Conservation (phyloP, 2,329 filamentous ascomycete genomes). For the Plenodomus biglobosus region DNA sequence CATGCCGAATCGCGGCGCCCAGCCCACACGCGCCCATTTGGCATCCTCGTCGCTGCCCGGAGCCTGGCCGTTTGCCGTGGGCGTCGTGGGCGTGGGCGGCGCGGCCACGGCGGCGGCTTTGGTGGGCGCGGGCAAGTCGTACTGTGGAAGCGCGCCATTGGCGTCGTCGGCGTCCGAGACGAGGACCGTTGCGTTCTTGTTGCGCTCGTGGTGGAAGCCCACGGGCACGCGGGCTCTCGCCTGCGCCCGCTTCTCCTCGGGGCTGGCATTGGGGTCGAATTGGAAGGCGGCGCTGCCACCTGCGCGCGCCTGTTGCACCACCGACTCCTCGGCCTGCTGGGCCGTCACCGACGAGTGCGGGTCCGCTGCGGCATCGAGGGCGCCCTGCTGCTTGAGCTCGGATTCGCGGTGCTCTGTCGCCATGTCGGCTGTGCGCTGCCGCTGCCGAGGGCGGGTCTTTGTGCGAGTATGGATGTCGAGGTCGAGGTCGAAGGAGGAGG, state of each 20-base stretch:
- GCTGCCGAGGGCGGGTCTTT: too few relatives aligned
- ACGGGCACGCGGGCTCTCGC: slow-evolving; percentile 66
- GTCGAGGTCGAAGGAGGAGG: too few relatives aligned
- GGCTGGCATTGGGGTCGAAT: slow-evolving; percentile 82
- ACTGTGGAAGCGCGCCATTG: slow-evolving; percentile 52
- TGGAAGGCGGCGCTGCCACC: slow-evolving; percentile 78
- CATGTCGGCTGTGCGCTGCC: slow-evolving; percentile 16
- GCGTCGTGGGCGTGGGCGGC: slow-evolving; percentile 55
- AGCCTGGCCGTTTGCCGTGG: slow-evolving; percentile 55
- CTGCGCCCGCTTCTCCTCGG: slow-evolving; percentile 81
- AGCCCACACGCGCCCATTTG: slow-evolving; percentile 66
- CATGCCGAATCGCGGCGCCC: slow-evolving; percentile 80
- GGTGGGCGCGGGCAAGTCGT: slow-evolving; percentile 75
- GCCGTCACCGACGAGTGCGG: slow-evolving; percentile 67
- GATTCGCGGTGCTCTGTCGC: slow-evolving; percentile 40
- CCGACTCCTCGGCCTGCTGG: slow-evolving; percentile 69
- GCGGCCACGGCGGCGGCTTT: slow-evolving; percentile 71
- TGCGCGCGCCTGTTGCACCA: slow-evolving; percentile 76
- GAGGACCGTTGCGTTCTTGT: slow-evolving; percentile 67
- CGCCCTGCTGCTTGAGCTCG: slow-evolving; percentile 81
- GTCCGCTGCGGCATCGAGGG: slow-evolving; percentile 73
- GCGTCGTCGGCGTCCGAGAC: slow-evolving; percentile 67
- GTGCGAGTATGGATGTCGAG: not conserved
- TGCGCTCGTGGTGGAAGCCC: slow-evolving; percentile 63
- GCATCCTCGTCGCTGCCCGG: slow-evolving; percentile 59